Percentiles rank a stretch among this genome's conserved stretches.
Conservation (phyloP, 768 basidiomycete genomes). For the Boletus patriciae region DNA sequence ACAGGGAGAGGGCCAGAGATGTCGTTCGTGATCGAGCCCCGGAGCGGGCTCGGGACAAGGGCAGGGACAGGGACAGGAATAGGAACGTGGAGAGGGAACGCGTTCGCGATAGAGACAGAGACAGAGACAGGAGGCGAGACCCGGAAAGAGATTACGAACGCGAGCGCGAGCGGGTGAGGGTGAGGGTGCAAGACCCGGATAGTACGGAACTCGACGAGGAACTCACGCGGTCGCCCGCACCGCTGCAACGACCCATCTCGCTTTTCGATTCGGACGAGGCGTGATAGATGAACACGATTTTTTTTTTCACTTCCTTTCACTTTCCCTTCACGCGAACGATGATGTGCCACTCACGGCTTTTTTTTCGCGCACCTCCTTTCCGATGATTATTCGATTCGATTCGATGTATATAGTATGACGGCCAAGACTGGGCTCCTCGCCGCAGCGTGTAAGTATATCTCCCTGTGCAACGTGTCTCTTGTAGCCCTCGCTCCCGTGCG, state of each 20-base stretch:
- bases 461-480: not conserved
- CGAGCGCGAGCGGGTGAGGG: not conserved
- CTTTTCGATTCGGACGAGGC: slow-evolving; percentile 31
- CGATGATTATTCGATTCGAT: slow-evolving; percentile 1
- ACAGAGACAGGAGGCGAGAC: not conserved
- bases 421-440: slow-evolving; percentile 2
- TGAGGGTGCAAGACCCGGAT: slow-evolving; percentile 5
- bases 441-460: not conserved
- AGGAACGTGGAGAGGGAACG: not conserved
- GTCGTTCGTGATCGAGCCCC: not conserved
- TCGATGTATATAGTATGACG: not conserved
- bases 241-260: slow-evolving; percentile 32
- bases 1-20: not conserved
- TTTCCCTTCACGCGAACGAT: not conserved
- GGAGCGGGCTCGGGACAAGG: no score
- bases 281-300: not conserved
- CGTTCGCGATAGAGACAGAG: not conserved
- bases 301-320: not conserved
- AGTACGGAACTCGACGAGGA: slow-evolving; percentile 10
- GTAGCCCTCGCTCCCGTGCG: not conserved
- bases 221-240: slow-evolving; percentile 26
- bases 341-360: not conserved
- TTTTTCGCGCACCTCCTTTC: not conserved
- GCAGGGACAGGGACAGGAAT: not conserved
- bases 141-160: not conserved